Base-by-base conservation (phyloP, 1,139 yeast species). In the Pichia sp. region DNA sequence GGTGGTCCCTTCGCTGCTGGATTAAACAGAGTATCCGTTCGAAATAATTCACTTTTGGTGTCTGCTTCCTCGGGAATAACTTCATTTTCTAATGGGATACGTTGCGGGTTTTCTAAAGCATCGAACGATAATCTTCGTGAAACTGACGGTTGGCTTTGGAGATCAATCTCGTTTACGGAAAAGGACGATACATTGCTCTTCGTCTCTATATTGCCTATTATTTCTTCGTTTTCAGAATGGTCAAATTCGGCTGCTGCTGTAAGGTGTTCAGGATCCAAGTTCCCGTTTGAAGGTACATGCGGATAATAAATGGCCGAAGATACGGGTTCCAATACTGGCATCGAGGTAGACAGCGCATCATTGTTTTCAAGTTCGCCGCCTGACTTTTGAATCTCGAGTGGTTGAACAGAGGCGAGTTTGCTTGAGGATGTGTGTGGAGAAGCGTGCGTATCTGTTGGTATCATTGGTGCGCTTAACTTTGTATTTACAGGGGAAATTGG, bases 291-390 rank as follows among this genome's bases (percentile, higher is more conserved):
- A 5, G 70, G 67, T 0, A 67, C 73, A 57, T 81, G 86, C 3
- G 86, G 86, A 46, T 78, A 72, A 55, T 80, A 81, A 0, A 85
- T 79, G 0, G 86, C 86, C 3, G 82, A 75, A 1, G 85, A 75
- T 0, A 79, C 75, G 1, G 81, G 81, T 47, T 76, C 77, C 42
- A 70, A 53, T 0, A 52, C 43, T 5, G 50, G 49, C 16, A 47
- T 26, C n/a, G 33, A 27, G 6, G 11, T 31, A 8, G 33, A 31
- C 8, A 31, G 10, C 33, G 2, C 11, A 8, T 31, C 33, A 11
- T 31, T 31, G 11, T 31, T 31, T 31, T 31, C 33, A 8, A 31
- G 33, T 31, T 16, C 23, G 23, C 23, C 23, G 23, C 23, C 23
- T 16, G 23, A 16, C 23, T 16, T 16, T 16, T 16, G 23, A 16